These are phyloP conservation scores for Knoxia roxburghii DNA, from an alignment of 257 asterid genomes.

Conservation along the genomic window DNA sequence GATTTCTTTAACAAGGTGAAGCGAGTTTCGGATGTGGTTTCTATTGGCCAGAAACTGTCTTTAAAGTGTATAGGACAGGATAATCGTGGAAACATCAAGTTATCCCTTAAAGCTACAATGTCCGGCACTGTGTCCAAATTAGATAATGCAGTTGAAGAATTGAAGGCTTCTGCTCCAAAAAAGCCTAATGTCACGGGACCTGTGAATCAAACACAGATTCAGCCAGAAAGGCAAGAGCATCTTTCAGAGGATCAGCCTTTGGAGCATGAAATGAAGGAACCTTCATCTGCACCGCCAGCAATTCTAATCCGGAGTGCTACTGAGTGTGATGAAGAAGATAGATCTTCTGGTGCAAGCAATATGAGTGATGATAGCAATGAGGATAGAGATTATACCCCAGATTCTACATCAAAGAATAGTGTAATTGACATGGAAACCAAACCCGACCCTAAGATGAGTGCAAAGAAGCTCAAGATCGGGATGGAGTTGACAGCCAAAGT, in stretches of 20 bases:
- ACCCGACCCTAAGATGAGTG: slow-evolving; percentile 35
- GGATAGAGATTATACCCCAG: slow-evolving; percentile 3
- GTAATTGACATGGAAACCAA: slow-evolving; percentile 22
- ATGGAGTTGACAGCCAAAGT: slow-evolving; percentile 66
- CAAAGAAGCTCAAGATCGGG: slow-evolving; percentile 69
- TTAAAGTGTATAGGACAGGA: slow-evolving; percentile 91
- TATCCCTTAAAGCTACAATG: slow-evolving; percentile 80
- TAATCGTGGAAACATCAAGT: slow-evolving; percentile 74
- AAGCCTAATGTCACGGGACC: slow-evolving; percentile 38
- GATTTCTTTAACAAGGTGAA: slow-evolving; percentile 50
- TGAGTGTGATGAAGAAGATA: slow-evolving; percentile 72
- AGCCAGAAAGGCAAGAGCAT: slow-evolving; percentile 36
- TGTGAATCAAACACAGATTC: slow-evolving; percentile 20
- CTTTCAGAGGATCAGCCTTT: slow-evolving; percentile 17
- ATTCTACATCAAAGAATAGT: slow-evolving; percentile 4
- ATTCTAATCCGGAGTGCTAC: slow-evolving; percentile 77
- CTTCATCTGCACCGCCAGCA: slow-evolving; percentile 31
- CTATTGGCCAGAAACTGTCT: slow-evolving; percentile 69
- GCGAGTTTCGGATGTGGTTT: slow-evolving; percentile 69
- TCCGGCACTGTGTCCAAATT: slow-evolving; percentile 36
- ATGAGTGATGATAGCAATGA: slow-evolving; percentile 19
- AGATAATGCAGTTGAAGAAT: slow-evolving; percentile 22
- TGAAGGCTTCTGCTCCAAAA: slow-evolving; percentile 24
- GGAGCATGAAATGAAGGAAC: slow-evolving; percentile 19
- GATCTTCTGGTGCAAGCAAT: slow-evolving; percentile 25